These are phyloP conservation scores for Skeletonema marinoi DNA, from an alignment of 108 stramenopile genomes.

Conservation along the genomic window DNA sequence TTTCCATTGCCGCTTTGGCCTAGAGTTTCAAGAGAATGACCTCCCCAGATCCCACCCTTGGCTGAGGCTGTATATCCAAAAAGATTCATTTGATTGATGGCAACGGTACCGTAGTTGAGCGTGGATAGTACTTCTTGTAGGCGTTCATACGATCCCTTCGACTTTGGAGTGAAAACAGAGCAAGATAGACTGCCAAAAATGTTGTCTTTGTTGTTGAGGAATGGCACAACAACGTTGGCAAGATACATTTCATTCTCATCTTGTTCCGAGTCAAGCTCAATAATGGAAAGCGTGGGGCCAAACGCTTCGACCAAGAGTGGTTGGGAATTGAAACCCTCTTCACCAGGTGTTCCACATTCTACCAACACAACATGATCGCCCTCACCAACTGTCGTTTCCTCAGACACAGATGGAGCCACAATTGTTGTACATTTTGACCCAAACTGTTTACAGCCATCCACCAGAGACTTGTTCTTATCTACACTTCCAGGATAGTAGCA, in stretches of 20 bases:
- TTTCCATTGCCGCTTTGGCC: conserved; percentile 8
- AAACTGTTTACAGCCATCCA: conserved; percentile 4
- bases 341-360: conserved; percentile 26
- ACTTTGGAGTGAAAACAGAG: conserved; percentile 10
- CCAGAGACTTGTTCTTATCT: conserved; percentile 5
- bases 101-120: conserved; percentile 14
- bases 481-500: conserved; percentile 37
- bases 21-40: conserved; percentile 3
- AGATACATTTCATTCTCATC: conserved; percentile 14
- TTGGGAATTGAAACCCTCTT: conserved; percentile 14
- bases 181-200: conserved; percentile 36
- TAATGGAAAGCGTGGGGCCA: conserved; percentile 31
- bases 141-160: neutral
- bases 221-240: conserved; percentile 14
- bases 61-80: conserved; percentile 1
- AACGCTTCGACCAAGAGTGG: conserved; percentile 30
- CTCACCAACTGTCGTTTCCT: conserved; percentile 1
- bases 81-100: conserved; percentile 16
- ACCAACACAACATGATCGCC: conserved; percentile 8
- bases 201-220: conserved; percentile 37
- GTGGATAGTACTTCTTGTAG: neutral
- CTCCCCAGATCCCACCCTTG: conserved; percentile 25
- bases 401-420: conserved; percentile 5
- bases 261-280: conserved; percentile 23
- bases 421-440: conserved; percentile 9